Percentiles rank a stretch among this genome's conserved stretches.
These are phyloP conservation scores for Brassica rapa DNA, from an alignment of 345 rosid species.

Conservation along the genomic window DNA sequence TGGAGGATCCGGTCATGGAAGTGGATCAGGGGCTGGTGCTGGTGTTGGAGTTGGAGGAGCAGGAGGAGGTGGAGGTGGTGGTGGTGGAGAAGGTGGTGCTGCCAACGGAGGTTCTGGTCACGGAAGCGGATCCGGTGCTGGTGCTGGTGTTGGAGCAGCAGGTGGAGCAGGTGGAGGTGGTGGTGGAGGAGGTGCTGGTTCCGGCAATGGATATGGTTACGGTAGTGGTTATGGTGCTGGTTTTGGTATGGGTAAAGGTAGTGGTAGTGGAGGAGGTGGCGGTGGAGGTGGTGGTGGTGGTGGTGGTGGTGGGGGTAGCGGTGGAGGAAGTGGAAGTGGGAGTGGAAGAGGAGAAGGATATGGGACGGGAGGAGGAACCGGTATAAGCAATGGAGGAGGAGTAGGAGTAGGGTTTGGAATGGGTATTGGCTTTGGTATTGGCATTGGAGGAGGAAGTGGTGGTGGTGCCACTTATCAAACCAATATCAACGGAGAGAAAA, in stretches of 20 bases:
- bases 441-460: conserved; percentile 40
- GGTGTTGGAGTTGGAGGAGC: neutral
- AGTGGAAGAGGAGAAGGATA: conserved; percentile 38
- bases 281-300: conserved; percentile 23
- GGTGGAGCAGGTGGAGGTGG: conserved; percentile 33
- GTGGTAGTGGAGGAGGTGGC: conserved; percentile 35
- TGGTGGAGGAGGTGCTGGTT: conserved; percentile 40
- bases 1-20: conserved; percentile 29
- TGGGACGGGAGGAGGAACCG: conserved; percentile 40
- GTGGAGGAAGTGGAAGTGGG: conserved; percentile 26
- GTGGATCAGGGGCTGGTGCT: conserved; percentile 29
- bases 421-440: conserved; percentile 38
- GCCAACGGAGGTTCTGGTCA: conserved; percentile 24
- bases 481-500: conserved; percentile 27
- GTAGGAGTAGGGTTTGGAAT: conserved; percentile 41
- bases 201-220: conserved; percentile 41
- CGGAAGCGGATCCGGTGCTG: conserved; percentile 31
- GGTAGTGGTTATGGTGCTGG: conserved; percentile 44
- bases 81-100: conserved; percentile 18
- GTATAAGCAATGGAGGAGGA: conserved; percentile 37
- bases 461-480: conserved; percentile 35
- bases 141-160: conserved; percentile 15
- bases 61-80: conserved; percentile 24
- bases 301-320: neutral
- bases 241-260: conserved; percentile 21